Evolutionary conservation across 75 land plant species (phyloP).

Genomic region (Picea glauca): DNA sequence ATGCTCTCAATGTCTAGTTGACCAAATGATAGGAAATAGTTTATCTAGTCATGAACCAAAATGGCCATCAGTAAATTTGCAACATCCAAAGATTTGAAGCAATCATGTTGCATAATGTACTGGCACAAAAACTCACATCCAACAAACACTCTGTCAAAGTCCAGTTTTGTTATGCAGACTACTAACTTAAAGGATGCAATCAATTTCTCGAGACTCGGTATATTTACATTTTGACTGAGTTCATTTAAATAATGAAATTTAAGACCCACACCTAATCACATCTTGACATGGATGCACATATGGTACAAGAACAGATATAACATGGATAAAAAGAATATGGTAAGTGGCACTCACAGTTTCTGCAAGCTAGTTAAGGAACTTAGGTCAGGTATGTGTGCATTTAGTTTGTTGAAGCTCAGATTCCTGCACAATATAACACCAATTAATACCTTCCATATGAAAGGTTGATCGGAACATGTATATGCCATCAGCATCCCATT

Average conservation of each 20-base stretch:
- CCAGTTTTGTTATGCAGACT: neutral
- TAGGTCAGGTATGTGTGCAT: slow-evolving; percentile 44
- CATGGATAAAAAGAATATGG: neutral
- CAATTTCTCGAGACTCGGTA: no score
- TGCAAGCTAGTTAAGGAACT: slow-evolving; percentile 33
- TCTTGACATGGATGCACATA: no score
- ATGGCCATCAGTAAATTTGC: no score
- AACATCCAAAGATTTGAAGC: no score
- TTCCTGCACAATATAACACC: slow-evolving; percentile 36
- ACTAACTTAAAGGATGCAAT: no score
- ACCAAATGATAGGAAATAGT: neutral
- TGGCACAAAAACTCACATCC: no score
- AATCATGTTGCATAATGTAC: no score
- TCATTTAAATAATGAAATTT: no score
- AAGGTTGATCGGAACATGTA: neutral
- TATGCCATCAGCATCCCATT: neutral
- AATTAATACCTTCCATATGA: neutral
- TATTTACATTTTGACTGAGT: no score
- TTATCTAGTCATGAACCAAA: neutral
- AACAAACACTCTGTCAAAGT: neutral
- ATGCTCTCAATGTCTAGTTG: neutral
- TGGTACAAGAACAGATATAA: neutral
- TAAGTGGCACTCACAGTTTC: slow-evolving; percentile 40
- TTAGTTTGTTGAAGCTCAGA: slow-evolving; percentile 63
- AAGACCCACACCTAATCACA: no score